Evolutionary conservation across 2,329 filamentous ascomycete species (phyloP).

Genomic region (Penicillium vulpinum): DNA sequence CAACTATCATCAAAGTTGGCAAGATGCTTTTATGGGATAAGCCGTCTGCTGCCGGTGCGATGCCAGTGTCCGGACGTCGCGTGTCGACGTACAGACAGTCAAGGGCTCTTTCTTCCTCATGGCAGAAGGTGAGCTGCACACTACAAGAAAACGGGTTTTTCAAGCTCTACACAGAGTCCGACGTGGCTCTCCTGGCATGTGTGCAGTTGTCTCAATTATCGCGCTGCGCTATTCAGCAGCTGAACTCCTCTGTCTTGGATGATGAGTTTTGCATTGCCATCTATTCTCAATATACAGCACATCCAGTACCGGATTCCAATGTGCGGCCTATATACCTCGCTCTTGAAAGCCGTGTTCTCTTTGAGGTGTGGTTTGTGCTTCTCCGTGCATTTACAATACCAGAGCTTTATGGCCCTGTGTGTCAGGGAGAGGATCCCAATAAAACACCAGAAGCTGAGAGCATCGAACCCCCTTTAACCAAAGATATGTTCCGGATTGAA

Average conservation of each 20-base stretch:
- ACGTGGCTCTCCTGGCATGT: slow-evolving; percentile 74
- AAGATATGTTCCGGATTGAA: slow-evolving; percentile 68
- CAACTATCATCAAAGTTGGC: slow-evolving; percentile 90
- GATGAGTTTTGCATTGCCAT: slow-evolving; percentile 94
- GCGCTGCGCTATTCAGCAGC: slow-evolving; percentile 82
- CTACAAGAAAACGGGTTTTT: slow-evolving; percentile 93
- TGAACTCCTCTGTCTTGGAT: slow-evolving; percentile 87
- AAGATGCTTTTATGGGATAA: slow-evolving; percentile 92
- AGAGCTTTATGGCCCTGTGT: slow-evolving; percentile 75
- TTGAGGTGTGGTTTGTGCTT: slow-evolving; percentile 95
- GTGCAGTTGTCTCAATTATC: slow-evolving; percentile 88
- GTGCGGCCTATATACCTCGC: slow-evolving; percentile 88
- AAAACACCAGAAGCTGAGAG: slow-evolving; percentile 29
- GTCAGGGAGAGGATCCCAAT: slow-evolving; percentile 53
- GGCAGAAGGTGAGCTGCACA: slow-evolving; percentile 88
- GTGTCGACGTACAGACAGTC: slow-evolving; percentile 58
- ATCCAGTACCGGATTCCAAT: slow-evolving; percentile 70
- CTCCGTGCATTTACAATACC: slow-evolving; percentile 88
- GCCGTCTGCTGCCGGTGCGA: slow-evolving; percentile 49
- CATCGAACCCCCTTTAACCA: slow-evolving; percentile 38
- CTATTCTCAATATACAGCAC: slow-evolving; percentile 85
- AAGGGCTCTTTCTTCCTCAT: slow-evolving; percentile 62
- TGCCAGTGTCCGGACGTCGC: slow-evolving; percentile 40
- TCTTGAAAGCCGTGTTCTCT: slow-evolving; percentile 82
- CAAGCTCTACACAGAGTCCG: slow-evolving; percentile 83